Base-by-base conservation (phyloP, 306 rosid genomes). In the Betula pendula region DNA sequence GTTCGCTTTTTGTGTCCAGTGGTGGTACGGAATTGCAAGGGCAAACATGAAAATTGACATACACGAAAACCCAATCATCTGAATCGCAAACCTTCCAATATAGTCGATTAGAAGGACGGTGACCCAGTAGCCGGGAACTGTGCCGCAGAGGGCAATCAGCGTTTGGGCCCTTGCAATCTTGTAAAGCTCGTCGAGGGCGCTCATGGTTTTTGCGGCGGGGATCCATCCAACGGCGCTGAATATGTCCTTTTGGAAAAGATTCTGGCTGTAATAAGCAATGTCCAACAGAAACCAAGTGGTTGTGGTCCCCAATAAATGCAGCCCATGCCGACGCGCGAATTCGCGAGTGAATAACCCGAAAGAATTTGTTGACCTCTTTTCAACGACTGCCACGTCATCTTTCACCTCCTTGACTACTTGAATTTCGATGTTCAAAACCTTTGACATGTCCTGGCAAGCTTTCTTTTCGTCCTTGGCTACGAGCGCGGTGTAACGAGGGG, bases 51-150 rank as follows among this genome's bases (percentile, higher is more conserved):
- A 89, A 33, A 75, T 51, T 5, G 88, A 81, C 93, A 88, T 92
- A 14, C 81, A 79, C 62, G 88, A 71, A 62, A 92, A 92, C 24
- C 94, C 97, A n/a, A 74, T 24, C 12, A 87, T 80, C 62, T 92
- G 97, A 67, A 92, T 89, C 25, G 19, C 47, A 67, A 47, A 71
- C 49, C 94, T 78, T 47, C 94, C 97, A 16, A 92, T 70, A 12
- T 74, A 72, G 22, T 92, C 93, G 62, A 92, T 86, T 31, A 88
- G 75, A 17, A 73, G 68, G 44, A 92, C 93, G 0, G 94, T 92
- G 84, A 66, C 84, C 97, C 93, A 92, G 33, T 92, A 92, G 1
- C 97, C 90, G 4, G 94, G 97, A 6, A 89, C 90, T 0, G 93
- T 89, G 55, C 90, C 89, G 5, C 89, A 25, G 2, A 89, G 79